Base-by-base conservation (phyloP, 1,284 basidiomycete species). In the Cryptococcus jaspeensis region DNA sequence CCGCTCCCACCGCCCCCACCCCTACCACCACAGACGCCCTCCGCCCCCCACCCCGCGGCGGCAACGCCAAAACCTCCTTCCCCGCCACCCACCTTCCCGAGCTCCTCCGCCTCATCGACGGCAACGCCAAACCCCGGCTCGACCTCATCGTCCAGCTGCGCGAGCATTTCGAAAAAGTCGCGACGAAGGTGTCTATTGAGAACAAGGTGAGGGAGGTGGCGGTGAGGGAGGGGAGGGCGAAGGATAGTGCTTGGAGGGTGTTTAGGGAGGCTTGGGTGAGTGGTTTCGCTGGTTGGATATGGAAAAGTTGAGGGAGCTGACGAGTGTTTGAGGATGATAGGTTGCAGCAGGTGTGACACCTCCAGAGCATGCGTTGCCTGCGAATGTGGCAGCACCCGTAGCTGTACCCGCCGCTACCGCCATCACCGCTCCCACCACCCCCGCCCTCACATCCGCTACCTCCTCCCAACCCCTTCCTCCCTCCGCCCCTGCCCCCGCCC, bases 171-270 rank as follows among this genome's bases (percentile, higher is more conserved):
- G 69, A 67, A 16, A 58, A 47, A 12, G 64, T 75, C 13, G 60
- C 74, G 12, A 68, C 73, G n/a, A 77, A 77, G 52, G 69, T 62
- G n/a, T 73, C 74, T 3, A 76, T 78, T 40, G 74, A 75, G 55
- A 63, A 63, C 20, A 76, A 75, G 60, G 49, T 78, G 23, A 70
- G 67, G 32, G 73, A 76, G 47, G 73, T 74, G 3, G 74, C 76
- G 0, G 58, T 64, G 1, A 66, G 69, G 25, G 65, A 71, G 46
- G 71, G 69, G 11, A 73, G 71, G 58, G 60, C 59, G 28, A 72
- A 72, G 56, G 73, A 72, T 40, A 64, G 59, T 37, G 55, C 54
- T 43, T 77, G 75, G 76, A 68, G 55, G 12, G 72, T 78, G 22
- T 70, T 67, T 44, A 50, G 61, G 3, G 73, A 72, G 49, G 72